Evolutionary conservation across 1,284 basidiomycete genomes (phyloP), one percentile per base, ranked within the genome.

Genomic region (Anthracocystis panici-leucophaei): DNA sequence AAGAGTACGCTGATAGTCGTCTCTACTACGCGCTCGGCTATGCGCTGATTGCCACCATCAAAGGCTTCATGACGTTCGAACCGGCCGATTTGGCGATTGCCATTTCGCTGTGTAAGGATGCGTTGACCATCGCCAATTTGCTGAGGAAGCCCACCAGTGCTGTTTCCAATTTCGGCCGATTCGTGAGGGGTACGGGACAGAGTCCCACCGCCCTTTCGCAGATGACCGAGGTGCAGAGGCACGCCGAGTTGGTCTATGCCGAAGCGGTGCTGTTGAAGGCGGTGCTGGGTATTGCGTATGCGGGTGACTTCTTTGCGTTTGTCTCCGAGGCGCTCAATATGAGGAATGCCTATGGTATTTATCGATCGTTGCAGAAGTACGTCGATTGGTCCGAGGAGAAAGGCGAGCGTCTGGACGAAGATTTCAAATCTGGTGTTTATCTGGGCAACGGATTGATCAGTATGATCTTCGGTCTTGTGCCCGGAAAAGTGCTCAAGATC

Each of bases 61-160:
- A 85, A 62, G 82, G 78, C n/a, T 79, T 85, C 69, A 85, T 85
- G 83, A 85, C 83, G 1, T 85, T 84, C 52, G 82, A 85, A 56
- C 83, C 81, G 14, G 69, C 75, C 21, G 82, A 85, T 55, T 57
- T 85, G 9, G 82, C 79, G 12, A 77, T 76, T 31, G 83, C 83
- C 46, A 83, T 84, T 27, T 80, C 77, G 33, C 78, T 81, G 57
- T 83, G 82, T 75, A 81, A 82, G 56, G 83, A 85, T 54, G 57
- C 82, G 8, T 57, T 83, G 14, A 66, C 65, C 21, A 81, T 85
- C 23, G 81, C 84, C 10, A 65, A 67, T 25, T 51, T 83, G 46
- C 69, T 84, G 12, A 77, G 83, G 23, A 84, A 83, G 63, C 81
- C 69, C 18, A 41, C 70, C 29, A 79, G 61, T 52, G 66, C 69